Evolutionary conservation across 768 basidiomycete genomes (phyloP).

Genomic region (Holtermannia corniformis): DNA sequence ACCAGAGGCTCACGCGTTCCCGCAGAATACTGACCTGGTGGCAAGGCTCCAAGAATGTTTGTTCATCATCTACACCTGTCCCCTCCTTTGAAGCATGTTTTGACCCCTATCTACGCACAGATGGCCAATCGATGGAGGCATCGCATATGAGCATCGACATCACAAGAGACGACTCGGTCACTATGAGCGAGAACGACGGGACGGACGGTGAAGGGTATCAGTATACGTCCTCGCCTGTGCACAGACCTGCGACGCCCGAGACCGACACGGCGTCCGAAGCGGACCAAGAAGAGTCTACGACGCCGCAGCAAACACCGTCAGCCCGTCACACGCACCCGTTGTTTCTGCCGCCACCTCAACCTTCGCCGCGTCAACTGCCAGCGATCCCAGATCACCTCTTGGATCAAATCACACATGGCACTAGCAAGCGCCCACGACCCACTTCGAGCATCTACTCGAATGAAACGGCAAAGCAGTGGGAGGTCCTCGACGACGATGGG

Average conservation of each 20-base stretch:
- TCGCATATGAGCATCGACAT: background rate
- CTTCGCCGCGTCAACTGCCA: background rate
- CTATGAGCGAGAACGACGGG: background rate
- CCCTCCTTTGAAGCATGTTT: background rate
- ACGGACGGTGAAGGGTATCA: background rate
- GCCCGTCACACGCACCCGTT: background rate
- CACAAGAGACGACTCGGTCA: background rate
- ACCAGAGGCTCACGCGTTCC: background rate
- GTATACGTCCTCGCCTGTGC: background rate
- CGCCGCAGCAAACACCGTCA: background rate
- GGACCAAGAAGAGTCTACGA: background rate
- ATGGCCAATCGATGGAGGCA: background rate
- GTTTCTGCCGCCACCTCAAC: background rate
- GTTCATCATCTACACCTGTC: background rate
- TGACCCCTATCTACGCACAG: background rate
- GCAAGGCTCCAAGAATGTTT: constrained; percentile 24
- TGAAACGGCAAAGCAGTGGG: constrained; percentile 10
- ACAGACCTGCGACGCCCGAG: background rate
- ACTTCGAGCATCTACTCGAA: background rate
- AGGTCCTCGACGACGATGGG: constrained; percentile 23
- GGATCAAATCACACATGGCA: background rate
- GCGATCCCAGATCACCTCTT: background rate
- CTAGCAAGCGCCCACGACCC: background rate
- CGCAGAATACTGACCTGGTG: constrained; percentile 27
- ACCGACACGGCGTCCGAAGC: background rate